Base-by-base conservation (phyloP, 139 green algal species). In the Desmodesmus armatus region DNA sequence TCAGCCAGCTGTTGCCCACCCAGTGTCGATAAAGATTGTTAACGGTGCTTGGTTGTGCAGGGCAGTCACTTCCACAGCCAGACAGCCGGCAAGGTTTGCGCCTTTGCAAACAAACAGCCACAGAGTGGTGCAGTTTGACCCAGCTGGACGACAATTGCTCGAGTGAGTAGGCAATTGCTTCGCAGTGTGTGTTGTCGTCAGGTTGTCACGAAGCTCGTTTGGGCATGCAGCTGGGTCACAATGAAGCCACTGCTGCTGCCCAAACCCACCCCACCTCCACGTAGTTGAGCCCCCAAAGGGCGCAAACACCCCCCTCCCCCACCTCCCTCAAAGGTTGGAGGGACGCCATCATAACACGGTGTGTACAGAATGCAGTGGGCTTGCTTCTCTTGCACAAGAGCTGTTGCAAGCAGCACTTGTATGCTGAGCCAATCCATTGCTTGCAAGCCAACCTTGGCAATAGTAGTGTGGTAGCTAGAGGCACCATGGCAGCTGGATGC, bases 111-210 rank as follows among this genome's bases (percentile, higher is more conserved):
- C 55, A 37, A 25, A 23, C 1, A 19, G 27, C 3, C 78, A 84
- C 49, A 25, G 27, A 37, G 9, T 84, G 21, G n/a, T 67, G 41
- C 62, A 41, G 41, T 84, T 77, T 9, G 62, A 84, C 43, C 78
- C 78, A 17, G 78, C 62, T 40, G 55, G 21, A 19, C 27, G 49
- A 39, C 47, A 37, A 5, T n/a, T 23, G 62, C 62, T 77, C 19
- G 15, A 76, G 78, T 76, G 17, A 76, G 63, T 51, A 15, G 47
- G 19, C 39, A 40, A 13, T 60, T 6, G 11, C 27, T 37, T n/a
- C n/a, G n/a, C n/a, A n/a, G n/a, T n/a, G n/a, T n/a, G n/a, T n/a
- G n/a, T n/a, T n/a, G n/a, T n/a, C n/a, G n/a, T n/a, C n/a, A n/a
- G n/a, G n/a, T n/a, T n/a, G n/a, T n/a, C n/a, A n/a, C n/a, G n/a